Evolutionary conservation across 2,329 filamentous ascomycete species (phyloP), one percentile per base, ranked within the genome.

Genomic region (Fusarium nelsonii): DNA sequence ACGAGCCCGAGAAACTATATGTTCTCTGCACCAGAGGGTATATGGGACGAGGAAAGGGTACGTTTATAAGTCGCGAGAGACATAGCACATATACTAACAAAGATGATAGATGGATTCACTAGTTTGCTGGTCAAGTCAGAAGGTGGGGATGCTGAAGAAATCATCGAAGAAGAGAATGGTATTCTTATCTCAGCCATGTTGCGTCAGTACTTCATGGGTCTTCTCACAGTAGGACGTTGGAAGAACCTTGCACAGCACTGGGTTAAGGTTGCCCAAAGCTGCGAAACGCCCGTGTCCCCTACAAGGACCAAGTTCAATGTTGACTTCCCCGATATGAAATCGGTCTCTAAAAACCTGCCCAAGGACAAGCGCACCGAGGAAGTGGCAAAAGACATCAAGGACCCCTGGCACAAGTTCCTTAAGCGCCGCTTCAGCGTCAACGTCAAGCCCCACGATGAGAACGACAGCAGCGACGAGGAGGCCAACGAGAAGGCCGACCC

Each of bases 181-280:
- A 90, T 97, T 16, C 84, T 97, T 58, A 92, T 97, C 73, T 94
- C 91, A 49, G 92, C 92, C 75, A 90, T 97, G 77, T 84, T 97
- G 20, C 88, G 94, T 14, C 94, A 97, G 77, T 97, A 97, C 79
- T 97, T 97, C 79, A 91, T 97, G 86, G 92, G 90, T 8, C 84
- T 97, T 43, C 92, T 92, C 58, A 91, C 94, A 1, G 81, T 97
- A 28, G 92, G 93, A 18, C 88, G 88, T 73, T 97, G 94, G 94
- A 89, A 87, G 63, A 85, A 89, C 60, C 92, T 92, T 82, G 87
- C 90, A 15, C 82, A 85, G 2, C 90, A 93, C 76, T 97, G 92
- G 90, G 80, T 82, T 26, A 77, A 79, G 12, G 88, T 96, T 3
- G 89, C 92, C 34, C 82, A 87, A 28, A 84, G 84, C 23, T 82